These are phyloP conservation scores for Bryum argenteum DNA, from an alignment of 225 moss, liverwort and hornwort genomes.

Conservation along the genomic window DNA sequence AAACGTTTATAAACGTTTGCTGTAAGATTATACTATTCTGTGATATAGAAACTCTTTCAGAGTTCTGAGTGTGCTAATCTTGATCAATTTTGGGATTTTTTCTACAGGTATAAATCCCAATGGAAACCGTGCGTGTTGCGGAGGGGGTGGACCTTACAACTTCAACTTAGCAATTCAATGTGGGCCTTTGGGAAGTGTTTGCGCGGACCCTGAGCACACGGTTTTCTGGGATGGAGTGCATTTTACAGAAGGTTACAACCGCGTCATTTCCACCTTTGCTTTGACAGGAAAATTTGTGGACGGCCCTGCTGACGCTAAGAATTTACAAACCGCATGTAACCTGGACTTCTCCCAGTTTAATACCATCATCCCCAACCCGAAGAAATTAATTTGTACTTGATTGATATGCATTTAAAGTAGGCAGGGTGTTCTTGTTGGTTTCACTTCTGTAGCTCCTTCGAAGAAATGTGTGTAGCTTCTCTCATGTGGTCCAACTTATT, in stretches of 20 bases:
- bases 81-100: background rate
- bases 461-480: too few species aligned
- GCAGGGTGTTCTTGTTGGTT: too few species aligned
- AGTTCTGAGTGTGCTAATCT: background rate
- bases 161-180: slow-evolving; percentile 30
- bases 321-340: slow-evolving; percentile 27
- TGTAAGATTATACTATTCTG: too few species aligned
- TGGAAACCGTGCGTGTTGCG: slow-evolving; percentile 54
- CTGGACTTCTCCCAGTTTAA: slow-evolving; percentile 14
- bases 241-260: slow-evolving; percentile 18
- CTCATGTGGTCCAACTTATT: too few species aligned
- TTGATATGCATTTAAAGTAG: too few species aligned
- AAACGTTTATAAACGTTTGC: too few species aligned
- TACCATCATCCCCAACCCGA: slow-evolving; percentile 6
- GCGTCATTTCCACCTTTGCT: slow-evolving; percentile 32
- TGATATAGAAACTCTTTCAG: too few species aligned
- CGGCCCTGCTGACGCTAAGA: slow-evolving; percentile 27
- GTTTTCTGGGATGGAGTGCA: slow-evolving; percentile 36
- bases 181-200: slow-evolving; percentile 1
- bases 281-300: slow-evolving; percentile 36
- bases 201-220: slow-evolving; percentile 18
- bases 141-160: slow-evolving; percentile 52
- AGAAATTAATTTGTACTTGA: too few species aligned
- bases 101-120: slow-evolving; percentile 13
- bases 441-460: too few species aligned